Base-by-base conservation (phyloP, 495 filamentous ascomycete genomes). In the Lasiosphaeria ovina region DNA sequence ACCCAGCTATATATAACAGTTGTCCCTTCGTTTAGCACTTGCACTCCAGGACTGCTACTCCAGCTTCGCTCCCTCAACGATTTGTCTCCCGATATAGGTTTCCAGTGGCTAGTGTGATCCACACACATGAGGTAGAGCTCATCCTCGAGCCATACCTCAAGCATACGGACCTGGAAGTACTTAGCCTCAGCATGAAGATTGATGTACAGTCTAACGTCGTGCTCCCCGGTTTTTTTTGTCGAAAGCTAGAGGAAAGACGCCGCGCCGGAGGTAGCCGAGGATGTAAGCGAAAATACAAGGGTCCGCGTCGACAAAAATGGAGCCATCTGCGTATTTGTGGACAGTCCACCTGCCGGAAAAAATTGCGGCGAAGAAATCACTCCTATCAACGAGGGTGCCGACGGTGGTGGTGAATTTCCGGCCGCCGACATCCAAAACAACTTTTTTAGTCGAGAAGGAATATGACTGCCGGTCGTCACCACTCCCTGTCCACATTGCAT, bases 301-400 rank as follows among this genome's bases (percentile, higher is more conserved):
- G 56, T 58, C 56, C 2, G 56, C 34, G 16, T 58, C 56, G 47
- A 58, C 11, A 31, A 58, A 51, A 34, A 58, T 55, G 52, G 52
- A 38, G 3, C 52, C 52, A 35, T 55, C 52, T 3, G 10, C 3
- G 2, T 40, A 14, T 7, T 40, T 42, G 1, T 4, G 7, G 35
- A 42, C 16, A 3, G n/a, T 7, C 52, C 52, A 42, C 14, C 35
- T 4, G 34, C 52, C 52, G 12, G 52, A 42, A 16, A 42, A 55
- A 24, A 55, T 24, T 3, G 35, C 35, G 36, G 35, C 14, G 24
- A 55, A 55, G 52, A 17, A 55, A 3, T 42, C 35, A 35, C 52
- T 55, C 6, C 52, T 12, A 14, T 40, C 35, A n/a, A 55, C 52
- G 52, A 55, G 52, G 9, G 52, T 42, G 35, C 52, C 52, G n/a